Evolutionary conservation across 139 green algal genomes (phyloP).

Genomic region (Pedinophyceae sp.): DNA sequence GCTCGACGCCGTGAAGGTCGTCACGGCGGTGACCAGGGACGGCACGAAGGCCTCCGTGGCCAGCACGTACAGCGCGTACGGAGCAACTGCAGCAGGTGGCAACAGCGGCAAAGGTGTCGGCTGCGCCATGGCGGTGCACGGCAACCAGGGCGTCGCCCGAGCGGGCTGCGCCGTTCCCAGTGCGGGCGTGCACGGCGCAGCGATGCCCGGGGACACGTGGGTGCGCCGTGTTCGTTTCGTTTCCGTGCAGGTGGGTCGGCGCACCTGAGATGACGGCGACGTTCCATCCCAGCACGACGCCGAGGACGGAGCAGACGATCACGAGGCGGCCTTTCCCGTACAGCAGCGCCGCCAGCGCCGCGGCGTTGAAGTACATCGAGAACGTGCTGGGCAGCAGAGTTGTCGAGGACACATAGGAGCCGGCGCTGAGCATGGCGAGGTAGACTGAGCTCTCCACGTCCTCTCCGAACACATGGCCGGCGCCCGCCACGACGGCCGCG

Average conservation of each 20-base stretch:
- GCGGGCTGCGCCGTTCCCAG: too few relatives aligned
- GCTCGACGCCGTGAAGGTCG: not conserved
- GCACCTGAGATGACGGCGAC: too few relatives aligned
- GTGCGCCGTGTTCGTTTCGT: too few relatives aligned
- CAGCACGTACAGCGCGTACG: slow-evolving; percentile 37
- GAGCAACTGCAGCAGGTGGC: slow-evolving; percentile 27
- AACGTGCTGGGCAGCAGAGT: slow-evolving; percentile 61
- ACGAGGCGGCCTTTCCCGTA: slow-evolving; percentile 5
- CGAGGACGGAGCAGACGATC: slow-evolving; percentile 26
- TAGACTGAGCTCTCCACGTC: not conserved
- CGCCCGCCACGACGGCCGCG: too few relatives aligned
- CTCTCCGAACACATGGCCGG: not conserved
- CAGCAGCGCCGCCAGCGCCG: slow-evolving; percentile 33
- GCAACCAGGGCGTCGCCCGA: not conserved
- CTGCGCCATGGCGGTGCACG: not conserved
- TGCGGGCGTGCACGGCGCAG: not conserved
- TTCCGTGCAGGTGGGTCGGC: too few relatives aligned
- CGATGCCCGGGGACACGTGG: not conserved
- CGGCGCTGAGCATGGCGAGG: slow-evolving; percentile 13
- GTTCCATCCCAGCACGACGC: slow-evolving; percentile 58
- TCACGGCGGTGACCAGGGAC: slow-evolving; percentile 7
- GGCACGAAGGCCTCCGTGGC: slow-evolving; percentile 1
- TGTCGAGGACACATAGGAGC: slow-evolving; percentile 43
- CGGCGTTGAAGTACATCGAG: slow-evolving; percentile 51
- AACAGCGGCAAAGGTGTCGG: not conserved